These are phyloP conservation scores for Thalassiosira hispida DNA, from an alignment of 352 stramenopile genomes.

Conservation along the genomic window DNA sequence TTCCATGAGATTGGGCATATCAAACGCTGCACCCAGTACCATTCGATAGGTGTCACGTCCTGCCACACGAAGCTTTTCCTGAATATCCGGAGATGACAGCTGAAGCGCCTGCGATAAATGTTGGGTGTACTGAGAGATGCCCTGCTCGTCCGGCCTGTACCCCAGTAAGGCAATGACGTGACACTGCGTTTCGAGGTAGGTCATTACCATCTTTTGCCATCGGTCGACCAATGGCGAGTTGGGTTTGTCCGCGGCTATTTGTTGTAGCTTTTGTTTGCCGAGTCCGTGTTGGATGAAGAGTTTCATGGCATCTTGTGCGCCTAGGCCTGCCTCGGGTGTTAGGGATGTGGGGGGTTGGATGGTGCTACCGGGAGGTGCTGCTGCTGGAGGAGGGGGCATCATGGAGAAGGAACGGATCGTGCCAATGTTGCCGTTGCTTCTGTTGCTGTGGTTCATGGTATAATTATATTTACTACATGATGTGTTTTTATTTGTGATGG, in stretches of 20 bases:
- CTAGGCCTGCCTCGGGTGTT: constrained; percentile 60
- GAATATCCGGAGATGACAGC: constrained; percentile 26
- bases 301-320: constrained; percentile 68
- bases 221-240: constrained; percentile 52
- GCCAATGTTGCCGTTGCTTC: no score
- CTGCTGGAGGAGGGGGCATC: constrained; percentile 17
- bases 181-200: constrained; percentile 75
- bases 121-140: constrained; percentile 74
- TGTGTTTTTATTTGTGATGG: constrained; percentile 1
- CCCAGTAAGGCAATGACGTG: constrained; percentile 74
- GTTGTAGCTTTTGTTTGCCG: constrained; percentile 58
- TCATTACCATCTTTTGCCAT: constrained; percentile 84
- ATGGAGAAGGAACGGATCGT: constrained; percentile 6
- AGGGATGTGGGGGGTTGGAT: constrained; percentile 29
- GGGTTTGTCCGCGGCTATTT: constrained; percentile 51
- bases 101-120: constrained; percentile 58
- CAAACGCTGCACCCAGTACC: constrained; percentile 71
- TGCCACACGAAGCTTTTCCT: constrained; percentile 59
- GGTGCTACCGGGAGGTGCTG: neutral
- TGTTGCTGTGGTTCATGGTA: neutral
- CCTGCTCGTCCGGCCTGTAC: constrained; percentile 70
- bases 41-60: constrained; percentile 70
- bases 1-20: constrained; percentile 44
- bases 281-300: constrained; percentile 75
- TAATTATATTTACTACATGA: neutral